Conservation (phyloP, 306 rosid genomes). For the Inga laurina region DNA sequence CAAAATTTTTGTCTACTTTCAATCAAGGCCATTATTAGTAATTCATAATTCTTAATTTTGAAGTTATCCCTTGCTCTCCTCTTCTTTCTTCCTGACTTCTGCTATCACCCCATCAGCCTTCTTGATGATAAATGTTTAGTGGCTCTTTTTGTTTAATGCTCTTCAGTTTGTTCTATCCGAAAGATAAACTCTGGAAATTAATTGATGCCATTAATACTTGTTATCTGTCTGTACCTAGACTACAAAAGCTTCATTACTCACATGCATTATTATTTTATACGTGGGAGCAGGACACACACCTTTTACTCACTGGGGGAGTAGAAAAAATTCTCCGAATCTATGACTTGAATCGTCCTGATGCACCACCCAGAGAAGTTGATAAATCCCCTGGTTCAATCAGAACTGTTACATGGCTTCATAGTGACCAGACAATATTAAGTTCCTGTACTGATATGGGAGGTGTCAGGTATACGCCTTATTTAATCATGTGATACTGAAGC, state of each 20-base stretch:
- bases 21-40: neutral
- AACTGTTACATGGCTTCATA: conserved; percentile 97
- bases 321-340: conserved; percentile 92
- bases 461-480: conserved; percentile 64
- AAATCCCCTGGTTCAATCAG: conserved; percentile 95
- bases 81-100: neutral
- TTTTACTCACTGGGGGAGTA: conserved; percentile 88
- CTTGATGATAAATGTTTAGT: neutral
- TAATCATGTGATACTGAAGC: conserved; percentile 16
- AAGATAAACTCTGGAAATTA: conserved; percentile 8
- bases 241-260: neutral
- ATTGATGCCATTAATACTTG: neutral
- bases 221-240: neutral
- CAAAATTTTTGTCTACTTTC: neutral
- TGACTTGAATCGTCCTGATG: conserved; percentile 95
- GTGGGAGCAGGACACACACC: conserved; percentile 75
- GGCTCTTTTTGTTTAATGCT: neutral
- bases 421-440: conserved; percentile 97
- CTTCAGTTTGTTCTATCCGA: neutral
- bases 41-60: neutral
- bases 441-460: conserved; percentile 97
- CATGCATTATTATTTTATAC: conserved; percentile 15
- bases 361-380: conserved; percentile 91
- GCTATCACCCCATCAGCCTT: neutral
- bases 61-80: neutral